Evolutionary conservation across 345 rosid genomes (phyloP).

Genomic region (Raphanus sativus): DNA sequence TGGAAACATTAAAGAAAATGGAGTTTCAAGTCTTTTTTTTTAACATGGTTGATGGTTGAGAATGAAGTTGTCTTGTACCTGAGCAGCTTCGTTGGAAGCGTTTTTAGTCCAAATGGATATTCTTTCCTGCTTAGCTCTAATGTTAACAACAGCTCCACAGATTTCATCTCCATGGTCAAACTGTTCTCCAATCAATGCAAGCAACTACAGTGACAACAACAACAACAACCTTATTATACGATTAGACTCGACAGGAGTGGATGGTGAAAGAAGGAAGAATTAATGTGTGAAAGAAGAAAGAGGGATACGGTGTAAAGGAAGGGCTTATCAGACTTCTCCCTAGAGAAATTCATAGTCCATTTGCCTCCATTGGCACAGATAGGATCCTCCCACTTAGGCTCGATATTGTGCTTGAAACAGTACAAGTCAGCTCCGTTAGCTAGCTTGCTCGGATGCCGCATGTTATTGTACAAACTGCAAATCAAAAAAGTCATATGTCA

Average conservation of each 20-base stretch:
- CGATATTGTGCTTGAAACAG: conserved; percentile 83
- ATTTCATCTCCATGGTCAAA: conserved; percentile 92
- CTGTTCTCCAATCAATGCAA: conserved; percentile 94
- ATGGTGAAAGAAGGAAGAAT: not conserved
- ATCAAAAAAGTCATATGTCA: not conserved
- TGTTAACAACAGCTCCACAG: conserved; percentile 86
- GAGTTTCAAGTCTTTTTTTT: too few species aligned
- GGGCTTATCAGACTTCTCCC: conserved; percentile 61
- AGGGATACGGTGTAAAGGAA: conserved; percentile 74
- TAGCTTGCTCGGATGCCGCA: conserved; percentile 74
- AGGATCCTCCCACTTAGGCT: conserved; percentile 98
- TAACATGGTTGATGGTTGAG: too few species aligned
- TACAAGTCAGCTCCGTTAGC: conserved; percentile 60
- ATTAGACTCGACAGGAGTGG: not conserved
- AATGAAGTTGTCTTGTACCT: conserved; percentile 42
- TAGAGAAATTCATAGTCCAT: conserved; percentile 62
- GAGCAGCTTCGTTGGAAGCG: conserved; percentile 81
- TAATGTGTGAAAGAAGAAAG: not conserved
- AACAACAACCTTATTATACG: not conserved
- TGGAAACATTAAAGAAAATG: conserved; percentile 32
- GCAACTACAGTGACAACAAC: conserved; percentile 38
- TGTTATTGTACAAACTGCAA: conserved; percentile 73
- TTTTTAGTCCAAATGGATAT: conserved; percentile 88
- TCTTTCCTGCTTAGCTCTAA: conserved; percentile 64
- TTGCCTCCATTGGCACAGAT: conserved; percentile 92